These are phyloP conservation scores for Microthyrium microscopicum DNA, from an alignment of 2,329 filamentous ascomycete species.

Conservation along the genomic window DNA sequence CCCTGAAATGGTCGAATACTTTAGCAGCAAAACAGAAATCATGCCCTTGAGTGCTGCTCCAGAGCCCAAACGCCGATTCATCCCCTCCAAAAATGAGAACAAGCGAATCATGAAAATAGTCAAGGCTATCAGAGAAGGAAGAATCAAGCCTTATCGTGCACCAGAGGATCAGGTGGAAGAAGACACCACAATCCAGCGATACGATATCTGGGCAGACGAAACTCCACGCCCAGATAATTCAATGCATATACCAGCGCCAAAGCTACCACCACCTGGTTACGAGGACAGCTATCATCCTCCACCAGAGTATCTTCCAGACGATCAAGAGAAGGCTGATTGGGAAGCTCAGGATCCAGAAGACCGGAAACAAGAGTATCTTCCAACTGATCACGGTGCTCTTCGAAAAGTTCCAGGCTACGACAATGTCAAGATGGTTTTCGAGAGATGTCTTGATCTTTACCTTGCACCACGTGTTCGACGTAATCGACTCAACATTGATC, in stretches of 20 bases:
- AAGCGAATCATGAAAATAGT: slow-evolving; percentile 97
- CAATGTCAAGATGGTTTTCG: slow-evolving; percentile 83
- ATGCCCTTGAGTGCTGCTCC: slow-evolving; percentile 93
- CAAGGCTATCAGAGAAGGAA: slow-evolving; percentile 82
- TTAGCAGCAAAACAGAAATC: slow-evolving; percentile 73
- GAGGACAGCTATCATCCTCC: slow-evolving; percentile 95
- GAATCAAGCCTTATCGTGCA: slow-evolving; percentile 79
- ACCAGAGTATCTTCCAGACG: slow-evolving; percentile 77
- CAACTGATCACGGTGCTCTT: slow-evolving; percentile 64
- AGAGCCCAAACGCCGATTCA: slow-evolving; percentile 86
- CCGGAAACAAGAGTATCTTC: slow-evolving; percentile 73
- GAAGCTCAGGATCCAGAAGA: slow-evolving; percentile 78
- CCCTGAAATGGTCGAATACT: slow-evolving; percentile 84
- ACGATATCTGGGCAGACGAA: slow-evolving; percentile 93
- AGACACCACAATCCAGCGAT: slow-evolving; percentile 54
- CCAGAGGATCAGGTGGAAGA: slow-evolving; percentile 57
- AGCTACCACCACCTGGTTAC: slow-evolving; percentile 81
- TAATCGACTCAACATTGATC: slow-evolving; percentile 93
- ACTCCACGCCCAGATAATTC: slow-evolving; percentile 63
- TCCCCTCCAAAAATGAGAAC: slow-evolving; percentile 92
- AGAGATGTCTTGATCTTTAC: slow-evolving; percentile 88
- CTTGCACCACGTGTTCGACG: slow-evolving; percentile 81
- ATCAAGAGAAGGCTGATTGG: slow-evolving; percentile 73
- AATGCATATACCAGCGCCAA: slow-evolving; percentile 92
- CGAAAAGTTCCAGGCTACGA: slow-evolving; percentile 87